Conservation (phyloP, 441 rosid species). For the Pelargonium citronellum region DNA sequence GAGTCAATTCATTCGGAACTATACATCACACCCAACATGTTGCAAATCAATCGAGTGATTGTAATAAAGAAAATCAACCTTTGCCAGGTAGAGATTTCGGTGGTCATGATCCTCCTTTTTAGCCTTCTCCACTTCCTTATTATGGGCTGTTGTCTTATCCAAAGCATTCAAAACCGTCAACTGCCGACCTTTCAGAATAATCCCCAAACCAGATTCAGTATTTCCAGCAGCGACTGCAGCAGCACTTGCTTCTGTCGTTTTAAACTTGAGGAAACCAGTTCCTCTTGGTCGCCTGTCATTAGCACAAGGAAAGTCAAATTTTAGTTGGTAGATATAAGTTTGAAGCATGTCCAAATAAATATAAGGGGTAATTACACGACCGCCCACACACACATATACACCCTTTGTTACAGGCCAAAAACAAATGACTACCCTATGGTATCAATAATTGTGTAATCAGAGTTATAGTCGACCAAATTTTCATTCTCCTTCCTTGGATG, state of each 20-base stretch:
- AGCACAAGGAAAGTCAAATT: constrained; percentile 16
- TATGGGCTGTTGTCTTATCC: constrained; percentile 72
- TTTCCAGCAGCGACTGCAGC: constrained; percentile 74
- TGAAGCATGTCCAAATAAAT: constrained; percentile 15
- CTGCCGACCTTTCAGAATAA: constrained; percentile 76
- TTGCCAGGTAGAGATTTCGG: constrained; percentile 78
- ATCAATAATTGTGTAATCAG: too few species aligned
- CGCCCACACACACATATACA: background rate
- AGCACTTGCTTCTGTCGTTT: constrained; percentile 54
- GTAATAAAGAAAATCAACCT: constrained; percentile 40
- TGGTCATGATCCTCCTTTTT: constrained; percentile 66
- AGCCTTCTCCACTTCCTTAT: constrained; percentile 60
- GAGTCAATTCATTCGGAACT: constrained; percentile 4
- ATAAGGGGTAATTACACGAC: too few species aligned
- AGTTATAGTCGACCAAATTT: too few species aligned
- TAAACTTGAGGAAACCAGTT: constrained; percentile 84
- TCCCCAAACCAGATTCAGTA: constrained; percentile 55
- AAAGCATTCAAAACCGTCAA: constrained; percentile 65
- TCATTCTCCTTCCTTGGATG: too few species aligned
- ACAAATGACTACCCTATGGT: too few species aligned
- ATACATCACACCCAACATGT: background rate
- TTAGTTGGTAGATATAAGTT: constrained; percentile 11
- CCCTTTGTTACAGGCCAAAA: too few species aligned
- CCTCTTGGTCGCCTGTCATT: constrained; percentile 80
- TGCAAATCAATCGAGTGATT: constrained; percentile 3